Evolutionary conservation across 1,139 yeast species (phyloP).

Genomic region (Yamadazyma friedrichii): DNA sequence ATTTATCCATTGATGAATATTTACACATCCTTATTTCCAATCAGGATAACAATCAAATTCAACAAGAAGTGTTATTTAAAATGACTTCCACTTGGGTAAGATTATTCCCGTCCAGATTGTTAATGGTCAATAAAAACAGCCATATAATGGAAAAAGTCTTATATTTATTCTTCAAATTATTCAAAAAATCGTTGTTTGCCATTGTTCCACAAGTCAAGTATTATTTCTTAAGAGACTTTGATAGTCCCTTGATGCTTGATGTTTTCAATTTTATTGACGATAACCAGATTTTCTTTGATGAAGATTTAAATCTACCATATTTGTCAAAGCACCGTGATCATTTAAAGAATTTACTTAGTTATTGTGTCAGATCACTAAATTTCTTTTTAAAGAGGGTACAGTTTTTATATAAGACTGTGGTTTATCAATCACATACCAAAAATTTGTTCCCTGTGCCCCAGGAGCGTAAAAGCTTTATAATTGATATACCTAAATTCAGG

Average conservation of each 20-base stretch:
- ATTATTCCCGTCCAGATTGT: slow-evolving; percentile 32
- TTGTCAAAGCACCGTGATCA: slow-evolving; percentile 15
- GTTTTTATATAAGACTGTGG: slow-evolving; percentile 22
- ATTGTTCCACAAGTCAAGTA: slow-evolving; percentile 43
- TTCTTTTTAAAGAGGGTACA: slow-evolving; percentile 23
- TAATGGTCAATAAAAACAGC: slow-evolving; percentile 20
- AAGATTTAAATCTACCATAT: slow-evolving; percentile 14
- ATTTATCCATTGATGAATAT: slow-evolving; percentile 25
- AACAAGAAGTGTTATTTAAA: slow-evolving; percentile 34
- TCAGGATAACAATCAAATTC: slow-evolving; percentile 28
- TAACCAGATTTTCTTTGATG: slow-evolving; percentile 23
- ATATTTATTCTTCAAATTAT: slow-evolving; percentile 33
- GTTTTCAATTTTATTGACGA: slow-evolving; percentile 29
- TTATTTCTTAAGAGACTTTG: slow-evolving; percentile 43
- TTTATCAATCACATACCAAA: slow-evolving; percentile 24
- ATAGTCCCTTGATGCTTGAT: slow-evolving; percentile 43
- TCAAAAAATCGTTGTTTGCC: slow-evolving; percentile 37
- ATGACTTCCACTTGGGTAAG: slow-evolving; percentile 42
- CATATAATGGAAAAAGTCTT: slow-evolving; percentile 35
- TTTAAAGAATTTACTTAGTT: slow-evolving; percentile 28
- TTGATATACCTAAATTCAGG: slow-evolving; percentile 26
- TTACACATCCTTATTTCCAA: slow-evolving; percentile 28
- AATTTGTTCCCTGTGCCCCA: slow-evolving; percentile 26
- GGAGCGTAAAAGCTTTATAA: slow-evolving; percentile 27
- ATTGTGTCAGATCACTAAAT: slow-evolving; percentile 32